Evolutionary conservation across 2,329 filamentous ascomycete genomes (phyloP).

Genomic region (Epichloe elymi): DNA sequence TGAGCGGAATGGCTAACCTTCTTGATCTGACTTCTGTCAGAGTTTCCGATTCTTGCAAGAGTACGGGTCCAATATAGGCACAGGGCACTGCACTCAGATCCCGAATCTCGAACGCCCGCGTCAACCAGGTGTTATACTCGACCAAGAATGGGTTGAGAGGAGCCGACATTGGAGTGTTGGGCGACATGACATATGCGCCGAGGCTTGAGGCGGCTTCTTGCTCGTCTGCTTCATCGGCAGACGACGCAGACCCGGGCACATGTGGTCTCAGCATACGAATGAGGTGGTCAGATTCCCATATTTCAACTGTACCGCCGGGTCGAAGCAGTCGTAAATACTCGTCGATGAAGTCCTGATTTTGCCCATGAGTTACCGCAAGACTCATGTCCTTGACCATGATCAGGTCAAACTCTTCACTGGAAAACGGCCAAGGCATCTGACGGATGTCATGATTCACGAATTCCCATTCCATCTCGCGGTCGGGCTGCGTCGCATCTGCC

Average conservation of each 20-base stretch:
- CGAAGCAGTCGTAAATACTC: constrained; percentile 67
- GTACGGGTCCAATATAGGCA: constrained; percentile 58
- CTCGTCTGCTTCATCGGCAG: constrained; percentile 32
- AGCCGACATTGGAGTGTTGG: constrained; percentile 68
- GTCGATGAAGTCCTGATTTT: constrained; percentile 44
- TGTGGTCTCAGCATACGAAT: constrained; percentile 75
- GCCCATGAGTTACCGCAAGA: constrained; percentile 47
- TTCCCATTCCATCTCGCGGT: constrained; percentile 70
- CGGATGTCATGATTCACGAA: constrained; percentile 84
- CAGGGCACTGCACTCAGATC: constrained; percentile 66
- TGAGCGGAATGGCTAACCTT: constrained; percentile 74
- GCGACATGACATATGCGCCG: constrained; percentile 70
- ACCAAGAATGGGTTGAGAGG: constrained; percentile 71
- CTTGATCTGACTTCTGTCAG: constrained; percentile 58
- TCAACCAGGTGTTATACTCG: constrained; percentile 74
- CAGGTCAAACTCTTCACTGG: constrained; percentile 70
- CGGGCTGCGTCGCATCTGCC: constrained; percentile 33
- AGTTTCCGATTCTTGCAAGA: constrained; percentile 67
- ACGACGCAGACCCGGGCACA: constrained; percentile 36
- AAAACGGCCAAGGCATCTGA: constrained; percentile 61
- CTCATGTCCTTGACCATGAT: constrained; percentile 79
- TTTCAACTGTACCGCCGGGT: constrained; percentile 67
- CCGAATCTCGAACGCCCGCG: constrained; percentile 58
- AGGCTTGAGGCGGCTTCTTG: constrained; percentile 55
- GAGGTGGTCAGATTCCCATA: constrained; percentile 81